Conservation (phyloP, 2,329 filamentous ascomycete genomes). For the Trichophyton verrucosum region DNA sequence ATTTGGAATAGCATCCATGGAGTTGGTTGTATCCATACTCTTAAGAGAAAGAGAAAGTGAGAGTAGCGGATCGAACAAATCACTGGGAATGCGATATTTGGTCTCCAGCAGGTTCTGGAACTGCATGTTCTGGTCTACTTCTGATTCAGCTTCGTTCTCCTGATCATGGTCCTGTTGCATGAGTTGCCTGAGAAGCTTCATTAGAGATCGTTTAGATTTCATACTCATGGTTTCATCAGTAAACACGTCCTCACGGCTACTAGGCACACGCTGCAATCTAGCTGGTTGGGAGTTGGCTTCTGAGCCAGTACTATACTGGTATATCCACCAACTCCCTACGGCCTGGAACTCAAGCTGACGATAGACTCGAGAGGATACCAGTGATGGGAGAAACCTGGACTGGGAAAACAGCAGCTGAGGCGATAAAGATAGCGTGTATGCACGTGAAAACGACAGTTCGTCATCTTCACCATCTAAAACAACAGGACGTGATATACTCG, state of each 20-base stretch:
- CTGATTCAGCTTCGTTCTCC: constrained; percentile 33
- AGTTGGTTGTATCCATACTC: constrained; percentile 41
- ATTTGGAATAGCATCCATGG: constrained; percentile 56
- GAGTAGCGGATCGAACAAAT: constrained; percentile 51
- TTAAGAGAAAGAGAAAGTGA: constrained; percentile 66
- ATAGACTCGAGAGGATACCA: constrained; percentile 83
- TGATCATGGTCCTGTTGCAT: constrained; percentile 49
- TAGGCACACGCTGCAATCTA: constrained; percentile 60
- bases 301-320: constrained; percentile 22
- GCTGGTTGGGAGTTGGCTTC: constrained; percentile 16
- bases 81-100: constrained; percentile 55
- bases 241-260: constrained; percentile 85
- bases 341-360: constrained; percentile 86
- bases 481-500: constrained; percentile 20
- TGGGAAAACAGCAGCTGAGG: constrained; percentile 78
- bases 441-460: constrained; percentile 44
- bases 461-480: constrained; percentile 12
- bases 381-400: constrained; percentile 60
- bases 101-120: constrained; percentile 36
- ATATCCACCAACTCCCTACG: constrained; percentile 85
- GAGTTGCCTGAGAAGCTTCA: constrained; percentile 90
- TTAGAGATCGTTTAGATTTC: constrained; percentile 70
- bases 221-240: constrained; percentile 61
- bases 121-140: constrained; percentile 44
- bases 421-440: constrained; percentile 72